These are phyloP conservation scores for Rhodomyrtus psidioides DNA, from an alignment of 441 rosid genomes.

Conservation along the genomic window DNA sequence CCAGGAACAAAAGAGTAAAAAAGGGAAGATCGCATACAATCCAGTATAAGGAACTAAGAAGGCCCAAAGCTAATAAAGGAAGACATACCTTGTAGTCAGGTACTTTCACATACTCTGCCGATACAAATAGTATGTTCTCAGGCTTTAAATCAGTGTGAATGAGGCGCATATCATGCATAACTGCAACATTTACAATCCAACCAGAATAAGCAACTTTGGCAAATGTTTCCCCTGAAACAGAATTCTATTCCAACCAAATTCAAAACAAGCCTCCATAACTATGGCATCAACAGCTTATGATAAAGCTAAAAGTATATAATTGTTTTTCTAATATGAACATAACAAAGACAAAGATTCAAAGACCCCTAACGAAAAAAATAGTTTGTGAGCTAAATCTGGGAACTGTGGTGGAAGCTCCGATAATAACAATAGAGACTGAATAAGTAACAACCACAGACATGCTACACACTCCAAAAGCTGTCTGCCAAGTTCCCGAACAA, in stretches of 20 bases:
- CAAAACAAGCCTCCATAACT: not conserved
- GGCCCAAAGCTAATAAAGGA: not conserved
- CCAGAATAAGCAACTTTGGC: not conserved
- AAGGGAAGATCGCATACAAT: not conserved
- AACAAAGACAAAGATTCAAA: not conserved
- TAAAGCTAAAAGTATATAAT: not conserved
- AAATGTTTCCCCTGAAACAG: not conserved
- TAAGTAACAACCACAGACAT: slow-evolving; percentile 82
- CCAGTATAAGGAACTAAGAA: not conserved
- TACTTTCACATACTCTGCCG: slow-evolving; percentile 75
- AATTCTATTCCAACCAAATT: not conserved
- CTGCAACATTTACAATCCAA: slow-evolving; percentile 33
- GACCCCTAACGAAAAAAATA: not conserved
- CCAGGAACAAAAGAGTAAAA: not conserved
- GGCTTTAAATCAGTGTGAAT: slow-evolving; percentile 97
- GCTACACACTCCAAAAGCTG: slow-evolving; percentile 98
- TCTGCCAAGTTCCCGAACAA: slow-evolving; percentile 97
- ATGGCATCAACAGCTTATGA: not conserved
- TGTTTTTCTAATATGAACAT: not conserved
- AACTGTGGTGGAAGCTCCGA: not conserved
- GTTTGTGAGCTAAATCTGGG: not conserved
- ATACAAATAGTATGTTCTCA: slow-evolving; percentile 81
- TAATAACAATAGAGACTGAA: slow-evolving; percentile 26
- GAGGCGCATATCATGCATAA: slow-evolving; percentile 76
- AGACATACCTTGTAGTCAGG: slow-evolving; percentile 75